Conservation (phyloP, 148 eudicot species). For the Dysphania ambrosioides region DNA sequence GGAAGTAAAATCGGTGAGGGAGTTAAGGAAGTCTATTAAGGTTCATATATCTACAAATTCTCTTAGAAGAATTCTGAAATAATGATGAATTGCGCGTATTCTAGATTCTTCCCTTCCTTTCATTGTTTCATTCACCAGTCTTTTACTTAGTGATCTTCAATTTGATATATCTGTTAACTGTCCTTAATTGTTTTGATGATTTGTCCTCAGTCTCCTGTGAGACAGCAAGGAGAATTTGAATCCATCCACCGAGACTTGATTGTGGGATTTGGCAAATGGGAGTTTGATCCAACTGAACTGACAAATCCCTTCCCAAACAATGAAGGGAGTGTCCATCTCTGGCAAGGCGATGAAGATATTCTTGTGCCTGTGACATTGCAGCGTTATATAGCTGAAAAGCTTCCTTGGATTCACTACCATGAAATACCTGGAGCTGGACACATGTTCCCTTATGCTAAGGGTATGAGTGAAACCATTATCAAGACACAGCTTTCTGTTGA, state of each 20-base stretch:
- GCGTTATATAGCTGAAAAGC: constrained; percentile 36
- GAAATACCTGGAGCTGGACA: constrained; percentile 67
- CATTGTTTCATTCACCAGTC: neutral
- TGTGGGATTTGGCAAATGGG: constrained; percentile 69
- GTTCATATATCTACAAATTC: neutral
- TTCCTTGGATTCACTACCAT: constrained; percentile 75
- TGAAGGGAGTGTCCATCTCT: constrained; percentile 62
- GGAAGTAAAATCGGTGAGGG: neutral
- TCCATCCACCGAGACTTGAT: constrained; percentile 64
- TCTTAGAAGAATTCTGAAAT: neutral
- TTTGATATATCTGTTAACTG: no score
- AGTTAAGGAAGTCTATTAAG: neutral
- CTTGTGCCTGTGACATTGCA: constrained; percentile 39
- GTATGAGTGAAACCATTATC: constrained; percentile 55
- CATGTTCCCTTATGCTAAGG: constrained; percentile 50
- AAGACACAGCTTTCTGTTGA: constrained; percentile 41
- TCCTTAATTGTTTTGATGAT: neutral
- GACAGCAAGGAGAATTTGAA: constrained; percentile 73
- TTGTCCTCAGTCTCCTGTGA: constrained; percentile 33
- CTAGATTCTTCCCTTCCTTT: neutral
- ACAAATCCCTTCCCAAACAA: constrained; percentile 47
- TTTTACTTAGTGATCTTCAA: neutral
- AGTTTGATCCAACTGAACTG: constrained; percentile 64
- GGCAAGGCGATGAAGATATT: constrained; percentile 88
- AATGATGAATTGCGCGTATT: neutral